Evolutionary conservation across 2,329 filamentous ascomycete genomes (phyloP), one percentile per base, ranked within the genome.

Genomic region (Aspergillus fructus): DNA sequence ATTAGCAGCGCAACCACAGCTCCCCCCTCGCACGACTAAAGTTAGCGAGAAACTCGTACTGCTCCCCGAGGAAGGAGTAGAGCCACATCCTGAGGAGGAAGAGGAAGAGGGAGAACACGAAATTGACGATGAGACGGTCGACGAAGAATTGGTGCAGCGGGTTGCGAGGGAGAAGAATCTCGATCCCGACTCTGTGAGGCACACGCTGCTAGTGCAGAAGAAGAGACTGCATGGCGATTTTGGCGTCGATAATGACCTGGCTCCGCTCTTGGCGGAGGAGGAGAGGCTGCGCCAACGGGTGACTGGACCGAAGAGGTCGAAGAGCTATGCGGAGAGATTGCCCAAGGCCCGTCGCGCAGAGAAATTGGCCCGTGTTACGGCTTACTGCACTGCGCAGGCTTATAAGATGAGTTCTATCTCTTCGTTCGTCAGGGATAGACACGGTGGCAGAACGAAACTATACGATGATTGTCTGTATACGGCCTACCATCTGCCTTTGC

Each of bases 381-480:
- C 94, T 11, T 99, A 97, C 74, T 97, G 93, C 74, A 97, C 92
- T 0, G 93, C 94, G 0, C 91, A 97, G 74, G 90, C 89, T 7
- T 97, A 93, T 78, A 96, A 93, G 77, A 86, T 96, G 77, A 89
- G 89, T 66, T 85, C 88, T 24, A 91, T 92, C n/a, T 91, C 93
- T 13, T 86, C 90, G 34, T 99, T 99, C 71, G 81, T 97, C 60
- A 89, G 90, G 66, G 90, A 90, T 62, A 89, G 88, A 68, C 94
- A 99, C 76, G 88, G 89, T 33, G 93, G 93, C 1, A 89, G 92
- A 76, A 96, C 93, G 13, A 99, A 99, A 76, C 82, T 97, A 5
- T 99, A 99, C 75, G 94, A 99, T 73, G 94, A 99, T 74, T 99
- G 94, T 70, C 80, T 99, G 23, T 99, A 99, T 71, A 91, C 89